Evolutionary conservation across 1,284 basidiomycete genomes (phyloP).

Genomic region (Trametes hirsuta): DNA sequence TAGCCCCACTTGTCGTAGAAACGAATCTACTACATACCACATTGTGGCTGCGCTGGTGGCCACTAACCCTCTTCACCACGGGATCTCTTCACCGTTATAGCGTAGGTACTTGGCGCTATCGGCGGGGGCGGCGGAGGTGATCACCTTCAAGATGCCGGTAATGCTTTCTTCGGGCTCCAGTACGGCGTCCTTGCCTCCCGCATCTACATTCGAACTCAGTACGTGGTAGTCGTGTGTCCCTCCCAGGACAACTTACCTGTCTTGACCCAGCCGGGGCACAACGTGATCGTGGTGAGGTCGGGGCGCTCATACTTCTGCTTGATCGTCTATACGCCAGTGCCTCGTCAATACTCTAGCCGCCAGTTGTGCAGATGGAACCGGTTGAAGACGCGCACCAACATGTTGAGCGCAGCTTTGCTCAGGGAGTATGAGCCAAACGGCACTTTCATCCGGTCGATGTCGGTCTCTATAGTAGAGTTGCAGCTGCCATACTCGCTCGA

Average conservation of each 20-base stretch:
- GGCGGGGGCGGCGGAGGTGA: constrained; percentile 25
- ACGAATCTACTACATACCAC: too few relatives aligned
- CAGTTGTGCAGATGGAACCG: neutral
- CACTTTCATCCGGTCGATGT: constrained; percentile 17
- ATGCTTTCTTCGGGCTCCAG: constrained; percentile 19
- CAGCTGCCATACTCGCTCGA: constrained; percentile 32
- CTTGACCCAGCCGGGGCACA: constrained; percentile 37
- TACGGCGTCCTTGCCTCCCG: too few relatives aligned
- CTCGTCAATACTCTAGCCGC: too few relatives aligned
- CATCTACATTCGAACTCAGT: too few relatives aligned
- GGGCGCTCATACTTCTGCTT: constrained; percentile 33
- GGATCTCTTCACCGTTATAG: constrained; percentile 27
- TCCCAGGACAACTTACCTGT: constrained; percentile 23
- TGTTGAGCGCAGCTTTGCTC: constrained; percentile 33
- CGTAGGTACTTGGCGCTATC: constrained; percentile 33
- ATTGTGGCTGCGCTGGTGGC: too few relatives aligned
- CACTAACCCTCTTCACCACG: constrained; percentile 7
- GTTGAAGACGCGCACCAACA: constrained; percentile 28
- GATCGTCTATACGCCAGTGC: constrained; percentile 25
- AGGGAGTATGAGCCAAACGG: constrained; percentile 30
- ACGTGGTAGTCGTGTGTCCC: too few relatives aligned
- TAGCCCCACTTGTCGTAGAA: too few relatives aligned
- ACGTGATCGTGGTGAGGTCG: constrained; percentile 26
- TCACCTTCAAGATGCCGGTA: constrained; percentile 30
- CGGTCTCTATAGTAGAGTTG: constrained; percentile 20